Conservation (phyloP, 1,284 basidiomycete species). For the Irpex sp. region DNA sequence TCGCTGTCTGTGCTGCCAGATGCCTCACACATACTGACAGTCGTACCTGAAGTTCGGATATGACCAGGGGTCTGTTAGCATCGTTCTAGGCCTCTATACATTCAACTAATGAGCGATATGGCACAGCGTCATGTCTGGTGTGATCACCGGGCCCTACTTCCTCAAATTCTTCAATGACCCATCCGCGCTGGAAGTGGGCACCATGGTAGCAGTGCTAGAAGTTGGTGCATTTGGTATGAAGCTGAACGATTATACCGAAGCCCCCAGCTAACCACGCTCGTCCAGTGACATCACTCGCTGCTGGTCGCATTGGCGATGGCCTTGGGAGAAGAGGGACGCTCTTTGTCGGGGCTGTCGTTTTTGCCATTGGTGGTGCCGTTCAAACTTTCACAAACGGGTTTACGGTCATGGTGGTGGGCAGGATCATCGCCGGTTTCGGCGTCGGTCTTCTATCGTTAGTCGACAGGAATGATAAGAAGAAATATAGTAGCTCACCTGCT, state of each 20-base stretch:
- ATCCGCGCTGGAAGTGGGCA: slow-evolving; percentile 63
- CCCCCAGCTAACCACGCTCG: slow-evolving; percentile 6
- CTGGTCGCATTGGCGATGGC: slow-evolving; percentile 84
- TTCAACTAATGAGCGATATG: not conserved
- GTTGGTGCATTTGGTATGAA: slow-evolving; percentile 85
- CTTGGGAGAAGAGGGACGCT: slow-evolving; percentile 88
- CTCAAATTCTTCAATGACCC: slow-evolving; percentile 81
- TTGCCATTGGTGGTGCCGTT: slow-evolving; percentile 85
- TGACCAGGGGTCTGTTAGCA: slow-evolving; percentile 76
- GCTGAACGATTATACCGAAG: not conserved
- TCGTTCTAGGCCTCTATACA: not conserved
- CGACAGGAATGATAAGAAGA: slow-evolving; percentile 2
- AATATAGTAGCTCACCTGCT: slow-evolving; percentile 3
- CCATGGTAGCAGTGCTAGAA: slow-evolving; percentile 92
- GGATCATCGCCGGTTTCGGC: slow-evolving; percentile 88
- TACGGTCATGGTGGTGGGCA: slow-evolving; percentile 82
- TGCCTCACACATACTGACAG: not conserved
- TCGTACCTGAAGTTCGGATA: slow-evolving; percentile 71
- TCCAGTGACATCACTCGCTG: slow-evolving; percentile 85
- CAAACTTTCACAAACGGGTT: slow-evolving; percentile 90
- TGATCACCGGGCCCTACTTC: slow-evolving; percentile 94
- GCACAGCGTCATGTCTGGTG: slow-evolving; percentile 79
- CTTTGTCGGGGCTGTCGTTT: slow-evolving; percentile 83
- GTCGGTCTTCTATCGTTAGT: slow-evolving; percentile 89
- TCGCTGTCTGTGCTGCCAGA: slow-evolving; percentile 13